phyloP scores from a whole-genome alignment of 179 eudicot species.

The Amaranthus tricolor region DNA sequence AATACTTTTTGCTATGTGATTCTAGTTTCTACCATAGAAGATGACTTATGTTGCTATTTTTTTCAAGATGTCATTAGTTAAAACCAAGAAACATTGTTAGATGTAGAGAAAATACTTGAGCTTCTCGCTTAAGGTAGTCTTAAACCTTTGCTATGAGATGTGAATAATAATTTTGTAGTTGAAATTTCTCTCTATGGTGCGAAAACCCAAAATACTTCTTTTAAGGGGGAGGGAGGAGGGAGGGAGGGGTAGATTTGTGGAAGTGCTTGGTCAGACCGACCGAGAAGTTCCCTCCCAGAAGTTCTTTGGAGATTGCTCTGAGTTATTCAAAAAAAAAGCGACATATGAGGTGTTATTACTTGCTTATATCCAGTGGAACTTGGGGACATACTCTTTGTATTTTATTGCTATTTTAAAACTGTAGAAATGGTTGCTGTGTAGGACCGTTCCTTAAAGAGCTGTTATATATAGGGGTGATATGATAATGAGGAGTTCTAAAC shows the following conservation, averaged over 20 bases:
- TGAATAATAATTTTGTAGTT: not conserved
- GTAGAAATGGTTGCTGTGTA: not conserved
- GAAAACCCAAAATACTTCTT: not conserved
- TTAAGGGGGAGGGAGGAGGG: not conserved
- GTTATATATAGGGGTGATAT: not conserved
- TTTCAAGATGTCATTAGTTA: not conserved
- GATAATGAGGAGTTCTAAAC: not conserved
- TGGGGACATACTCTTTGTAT: not conserved
- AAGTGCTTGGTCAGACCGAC: not conserved
- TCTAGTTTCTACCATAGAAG: not conserved
- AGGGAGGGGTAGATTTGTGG: not conserved
- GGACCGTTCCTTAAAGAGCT: not conserved
- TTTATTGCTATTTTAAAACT: not conserved
- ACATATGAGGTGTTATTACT: not conserved
- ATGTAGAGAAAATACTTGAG: not conserved
- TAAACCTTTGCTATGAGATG: not conserved
- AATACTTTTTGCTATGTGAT: not conserved
- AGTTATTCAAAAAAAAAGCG: not conserved
- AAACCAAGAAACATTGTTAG: conserved; percentile 1
- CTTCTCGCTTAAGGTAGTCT: not conserved
- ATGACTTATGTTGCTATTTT: not conserved
- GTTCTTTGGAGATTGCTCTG: not conserved
- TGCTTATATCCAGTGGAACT: not conserved
- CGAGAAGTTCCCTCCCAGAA: not conserved
- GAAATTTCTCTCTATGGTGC: not conserved